Evolutionary conservation across 148 eudicot genomes (phyloP), one percentile per base, ranked within the genome.

Genomic region (Drosera capensis): DNA sequence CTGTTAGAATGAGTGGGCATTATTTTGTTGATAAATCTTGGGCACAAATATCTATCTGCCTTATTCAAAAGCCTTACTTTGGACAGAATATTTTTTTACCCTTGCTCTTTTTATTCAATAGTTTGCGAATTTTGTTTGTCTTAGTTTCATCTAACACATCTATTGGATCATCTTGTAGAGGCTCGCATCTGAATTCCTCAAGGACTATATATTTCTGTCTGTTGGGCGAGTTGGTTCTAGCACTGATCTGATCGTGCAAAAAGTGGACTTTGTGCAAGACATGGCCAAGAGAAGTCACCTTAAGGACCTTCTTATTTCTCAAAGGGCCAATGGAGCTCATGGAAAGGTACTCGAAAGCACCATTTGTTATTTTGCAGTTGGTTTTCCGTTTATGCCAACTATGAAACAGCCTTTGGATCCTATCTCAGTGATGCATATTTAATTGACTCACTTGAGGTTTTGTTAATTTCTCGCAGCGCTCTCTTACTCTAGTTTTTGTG

Each of bases 141-240:
- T n/a, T n/a, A 11, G 13, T 34, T 9, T 3, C 38, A 9, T 34
- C 38, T 34, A 9, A 17, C 7, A 45, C 23, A 23, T 3, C 30
- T 1, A 11, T 45, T 53, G 22, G 29, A 18, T 52, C 14, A n/a
- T 43, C 36, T 15, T 71, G 75, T 75, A 86, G 96, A 74, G 63
- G 47, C 87, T 86, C 30, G 87, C 85, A 11, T 60, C 87, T 17
- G 94, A 79, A 61, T 82, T 79, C 57, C 85, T 81, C 18, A 61
- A 77, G 14, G 67, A 79, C 61, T 86, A 73, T 58, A 66, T 79
- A 53, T 82, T 82, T 59, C 68, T 86, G 5, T 59, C 88, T 53
- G 88, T 78, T 49, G 96, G 96, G 49, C 73, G 66, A 64, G 96
- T 86, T 60, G 96, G 96, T 30, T 86, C 96, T 35, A 82, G 96